Evolutionary conservation across 2,329 filamentous ascomycete genomes (phyloP).

Genomic region (Botrytis galanthina): DNA sequence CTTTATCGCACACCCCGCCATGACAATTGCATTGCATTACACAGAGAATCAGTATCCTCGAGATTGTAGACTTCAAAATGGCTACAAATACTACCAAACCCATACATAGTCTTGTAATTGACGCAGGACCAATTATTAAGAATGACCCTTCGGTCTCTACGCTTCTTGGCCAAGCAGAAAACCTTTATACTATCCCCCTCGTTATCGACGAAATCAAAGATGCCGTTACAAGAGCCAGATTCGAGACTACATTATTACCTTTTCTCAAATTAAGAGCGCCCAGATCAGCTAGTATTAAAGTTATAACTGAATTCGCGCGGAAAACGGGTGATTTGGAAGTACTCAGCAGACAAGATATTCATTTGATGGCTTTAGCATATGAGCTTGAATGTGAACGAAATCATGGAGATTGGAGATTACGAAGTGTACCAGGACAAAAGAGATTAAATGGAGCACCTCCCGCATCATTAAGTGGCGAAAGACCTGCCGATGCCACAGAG

Average conservation of each 20-base stretch:
- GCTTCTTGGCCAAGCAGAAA: conserved; percentile 72
- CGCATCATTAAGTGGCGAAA: conserved; percentile 33
- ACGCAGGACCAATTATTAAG: conserved; percentile 90
- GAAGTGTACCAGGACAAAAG: conserved; percentile 77
- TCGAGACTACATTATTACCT: conserved; percentile 81
- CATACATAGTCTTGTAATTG: conserved; percentile 80
- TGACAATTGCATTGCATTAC: neutral
- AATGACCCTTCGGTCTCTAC: conserved; percentile 85
- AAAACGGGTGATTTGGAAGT: conserved; percentile 88
- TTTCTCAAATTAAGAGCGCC: conserved; percentile 80
- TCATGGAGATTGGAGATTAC: conserved; percentile 81
- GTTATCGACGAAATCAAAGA: conserved; percentile 88
- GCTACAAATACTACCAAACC: conserved; percentile 52
- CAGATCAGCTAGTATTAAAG: conserved; percentile 70
- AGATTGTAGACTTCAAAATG: conserved; percentile 28
- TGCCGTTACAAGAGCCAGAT: conserved; percentile 71
- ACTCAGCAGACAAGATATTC: conserved; percentile 83
- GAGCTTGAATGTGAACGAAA: conserved; percentile 92
- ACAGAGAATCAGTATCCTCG: neutral
- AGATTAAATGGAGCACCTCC: conserved; percentile 65
- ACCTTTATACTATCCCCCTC: conserved; percentile 77
- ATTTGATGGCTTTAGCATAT: conserved; percentile 85
- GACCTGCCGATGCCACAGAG: conserved; percentile 22
- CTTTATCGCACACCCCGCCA: conserved; percentile 26
- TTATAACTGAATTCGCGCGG: conserved; percentile 80